These are phyloP conservation scores for Starmerella bombicola DNA, from an alignment of 805 yeast species.

Conservation along the genomic window DNA sequence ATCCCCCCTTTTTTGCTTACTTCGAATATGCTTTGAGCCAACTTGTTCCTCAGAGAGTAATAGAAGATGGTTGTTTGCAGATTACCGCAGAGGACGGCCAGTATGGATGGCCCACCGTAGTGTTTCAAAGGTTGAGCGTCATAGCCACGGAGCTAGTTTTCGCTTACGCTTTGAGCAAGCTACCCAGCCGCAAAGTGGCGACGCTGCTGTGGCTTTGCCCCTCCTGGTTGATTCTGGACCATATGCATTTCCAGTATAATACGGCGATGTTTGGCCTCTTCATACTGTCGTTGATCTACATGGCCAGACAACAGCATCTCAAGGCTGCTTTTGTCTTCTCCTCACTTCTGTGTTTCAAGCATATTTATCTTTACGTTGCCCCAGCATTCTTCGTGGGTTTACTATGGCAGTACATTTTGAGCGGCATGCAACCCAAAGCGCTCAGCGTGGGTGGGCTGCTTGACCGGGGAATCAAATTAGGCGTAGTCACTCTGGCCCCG, in stretches of 20 bases:
- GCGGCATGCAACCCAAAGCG: conserved; percentile 24
- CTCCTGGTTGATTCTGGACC: conserved; percentile 81
- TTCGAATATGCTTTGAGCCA: conserved; percentile 73
- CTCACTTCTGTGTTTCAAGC: conserved; percentile 78
- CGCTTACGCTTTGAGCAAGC: conserved; percentile 30
- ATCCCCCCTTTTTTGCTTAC: conserved; percentile 96
- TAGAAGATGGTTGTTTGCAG: conserved; percentile 64
- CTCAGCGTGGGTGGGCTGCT: conserved; percentile 36
- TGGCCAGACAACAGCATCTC: conserved; percentile 45
- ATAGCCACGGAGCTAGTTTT: conserved; percentile 61
- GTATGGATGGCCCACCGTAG: conserved; percentile 67
- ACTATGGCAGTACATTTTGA: conserved; percentile 56
- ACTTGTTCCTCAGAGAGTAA: conserved; percentile 52
- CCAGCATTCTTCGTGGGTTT: conserved; percentile 83
- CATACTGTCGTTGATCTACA: conserved; percentile 59
- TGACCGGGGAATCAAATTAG: conserved; percentile 49
- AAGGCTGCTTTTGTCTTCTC: conserved; percentile 53
- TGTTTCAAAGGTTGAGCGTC: conserved; percentile 74
- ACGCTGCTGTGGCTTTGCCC: conserved; percentile 78
- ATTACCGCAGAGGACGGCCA: conserved; percentile 46
- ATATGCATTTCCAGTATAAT: conserved; percentile 93
- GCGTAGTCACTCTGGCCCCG: conserved; percentile 43
- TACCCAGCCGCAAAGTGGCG: conserved; percentile 44
- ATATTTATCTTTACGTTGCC: conserved; percentile 81
- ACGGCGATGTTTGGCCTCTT: conserved; percentile 84